phyloP scores from a whole-genome alignment of 1,284 basidiomycete genomes.

The Sphagnurus paluster region DNA sequence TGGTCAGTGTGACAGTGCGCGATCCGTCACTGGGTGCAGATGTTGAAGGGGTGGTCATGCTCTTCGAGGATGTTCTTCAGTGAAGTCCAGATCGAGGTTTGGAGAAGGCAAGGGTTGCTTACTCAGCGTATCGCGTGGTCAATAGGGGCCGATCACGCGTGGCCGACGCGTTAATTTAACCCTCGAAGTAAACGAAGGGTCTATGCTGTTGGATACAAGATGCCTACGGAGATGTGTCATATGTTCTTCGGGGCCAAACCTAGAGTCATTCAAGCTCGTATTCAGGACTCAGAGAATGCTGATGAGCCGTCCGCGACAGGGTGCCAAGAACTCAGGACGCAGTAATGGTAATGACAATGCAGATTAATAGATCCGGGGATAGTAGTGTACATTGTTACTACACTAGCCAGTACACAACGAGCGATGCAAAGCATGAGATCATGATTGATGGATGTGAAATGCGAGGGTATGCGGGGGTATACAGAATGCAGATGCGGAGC shows the following conservation, averaged over 20 bases:
- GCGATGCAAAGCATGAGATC: conserved; percentile 11
- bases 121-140: too few species aligned
- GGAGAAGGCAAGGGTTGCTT: neutral
- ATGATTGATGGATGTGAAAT: conserved; percentile 10
- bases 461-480: too few species aligned
- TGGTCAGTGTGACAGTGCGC: conserved; percentile 53
- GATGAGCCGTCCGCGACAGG: too few species aligned
- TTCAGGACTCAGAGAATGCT: too few species aligned
- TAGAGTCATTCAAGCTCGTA: too few species aligned
- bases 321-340: too few species aligned
- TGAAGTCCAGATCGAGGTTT: neutral
- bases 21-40: conserved; percentile 55
- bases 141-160: too few species aligned
- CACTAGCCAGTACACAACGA: conserved; percentile 15
- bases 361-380: conserved; percentile 1
- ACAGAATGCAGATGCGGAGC: conserved; percentile 5
- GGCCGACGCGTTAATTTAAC: too few species aligned
- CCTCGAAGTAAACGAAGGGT: too few species aligned
- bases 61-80: neutral
- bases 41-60: conserved; percentile 28
- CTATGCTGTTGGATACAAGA: too few species aligned
- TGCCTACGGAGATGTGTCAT: too few species aligned
- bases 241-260: too few species aligned
- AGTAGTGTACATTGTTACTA: conserved; percentile 7
- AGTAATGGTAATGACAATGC: neutral